These are phyloP conservation scores for Dittrichia graveolens DNA, from an alignment of 129 eudicot genomes.

Conservation along the genomic window DNA sequence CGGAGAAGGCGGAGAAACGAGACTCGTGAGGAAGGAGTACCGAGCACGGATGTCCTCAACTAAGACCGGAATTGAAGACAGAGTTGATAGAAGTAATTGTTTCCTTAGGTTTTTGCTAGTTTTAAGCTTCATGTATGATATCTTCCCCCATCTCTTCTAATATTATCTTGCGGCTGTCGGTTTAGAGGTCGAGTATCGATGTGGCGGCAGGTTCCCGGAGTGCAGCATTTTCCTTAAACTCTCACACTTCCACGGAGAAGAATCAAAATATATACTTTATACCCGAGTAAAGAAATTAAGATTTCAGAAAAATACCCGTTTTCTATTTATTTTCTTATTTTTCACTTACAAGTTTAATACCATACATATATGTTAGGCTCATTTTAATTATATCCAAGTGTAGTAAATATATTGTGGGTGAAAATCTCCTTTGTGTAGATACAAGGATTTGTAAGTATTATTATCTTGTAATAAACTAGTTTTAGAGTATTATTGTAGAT, in stretches of 20 bases:
- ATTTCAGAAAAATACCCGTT: too few species aligned
- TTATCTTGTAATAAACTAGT: too few species aligned
- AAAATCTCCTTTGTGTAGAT: too few species aligned
- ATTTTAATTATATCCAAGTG: too few species aligned
- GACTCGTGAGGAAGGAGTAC: constrained; percentile 86
- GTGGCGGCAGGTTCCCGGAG: constrained; percentile 20
- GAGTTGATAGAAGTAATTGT: constrained; percentile 65
- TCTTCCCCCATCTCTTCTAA: constrained; percentile 50
- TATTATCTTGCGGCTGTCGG: constrained; percentile 11
- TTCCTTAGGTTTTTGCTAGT: constrained; percentile 73
- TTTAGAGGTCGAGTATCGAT: not conserved
- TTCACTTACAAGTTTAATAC: too few species aligned
- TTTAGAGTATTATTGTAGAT: too few species aligned
- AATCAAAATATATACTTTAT: too few species aligned
- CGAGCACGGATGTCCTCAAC: constrained; percentile 81
- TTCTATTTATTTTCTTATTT: too few species aligned
- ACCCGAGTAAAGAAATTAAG: too few species aligned
- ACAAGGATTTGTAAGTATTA: too few species aligned
- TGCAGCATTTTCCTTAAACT: constrained; percentile 21
- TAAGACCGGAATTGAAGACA: constrained; percentile 72
- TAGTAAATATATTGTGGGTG: too few species aligned
- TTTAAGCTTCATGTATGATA: constrained; percentile 61
- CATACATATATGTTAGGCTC: too few species aligned
- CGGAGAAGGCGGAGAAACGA: constrained; percentile 79
- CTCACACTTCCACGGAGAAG: not conserved